Evolutionary conservation across 1,284 basidiomycete species (phyloP).

Genomic region (Xanthoconium separans): DNA sequence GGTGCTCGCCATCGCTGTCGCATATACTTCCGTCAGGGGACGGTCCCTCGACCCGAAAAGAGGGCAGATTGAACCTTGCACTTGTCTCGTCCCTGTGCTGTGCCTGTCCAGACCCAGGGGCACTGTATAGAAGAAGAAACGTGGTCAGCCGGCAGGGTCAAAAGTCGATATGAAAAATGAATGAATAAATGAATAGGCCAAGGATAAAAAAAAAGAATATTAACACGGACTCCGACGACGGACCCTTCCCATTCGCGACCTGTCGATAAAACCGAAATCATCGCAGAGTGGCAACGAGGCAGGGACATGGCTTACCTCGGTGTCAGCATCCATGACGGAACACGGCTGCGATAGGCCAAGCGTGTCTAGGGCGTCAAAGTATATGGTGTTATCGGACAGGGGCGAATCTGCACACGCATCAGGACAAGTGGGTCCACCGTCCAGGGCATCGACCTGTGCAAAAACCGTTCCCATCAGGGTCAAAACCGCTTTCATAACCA

Average conservation of each 20-base stretch:
- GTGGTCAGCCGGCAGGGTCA: constrained; percentile 8
- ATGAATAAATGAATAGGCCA: constrained; percentile 2
- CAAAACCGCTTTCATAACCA: background rate
- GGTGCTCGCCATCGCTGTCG: background rate
- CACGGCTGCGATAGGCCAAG: constrained; percentile 3
- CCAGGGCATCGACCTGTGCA: constrained; percentile 12
- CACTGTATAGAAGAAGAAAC: constrained; percentile 6
- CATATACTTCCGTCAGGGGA: constrained; percentile 5
- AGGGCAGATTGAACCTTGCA: constrained; percentile 20
- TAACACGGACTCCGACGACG: constrained; percentile 14
- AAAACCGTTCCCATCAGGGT: constrained; percentile 12
- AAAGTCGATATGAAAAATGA: constrained; percentile 1
- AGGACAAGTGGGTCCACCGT: background rate
- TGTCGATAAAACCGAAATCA: background rate
- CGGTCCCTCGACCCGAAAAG: constrained; percentile 20
- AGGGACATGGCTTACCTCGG: constrained; percentile 7
- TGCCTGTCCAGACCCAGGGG: constrained; percentile 7
- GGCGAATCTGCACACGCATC: constrained; percentile 2
- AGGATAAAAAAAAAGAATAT: constrained; percentile 15
- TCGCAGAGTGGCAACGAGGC: constrained; percentile 3
- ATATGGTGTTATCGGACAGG: constrained; percentile 18
- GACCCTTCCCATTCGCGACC: constrained; percentile 10
- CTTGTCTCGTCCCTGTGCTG: constrained; percentile 2
- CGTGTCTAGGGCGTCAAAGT: constrained; percentile 26
- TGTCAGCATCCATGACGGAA: constrained; percentile 3